Evolutionary conservation across 1,284 basidiomycete genomes (phyloP).

Genomic region (Gymnopus androsaceus): DNA sequence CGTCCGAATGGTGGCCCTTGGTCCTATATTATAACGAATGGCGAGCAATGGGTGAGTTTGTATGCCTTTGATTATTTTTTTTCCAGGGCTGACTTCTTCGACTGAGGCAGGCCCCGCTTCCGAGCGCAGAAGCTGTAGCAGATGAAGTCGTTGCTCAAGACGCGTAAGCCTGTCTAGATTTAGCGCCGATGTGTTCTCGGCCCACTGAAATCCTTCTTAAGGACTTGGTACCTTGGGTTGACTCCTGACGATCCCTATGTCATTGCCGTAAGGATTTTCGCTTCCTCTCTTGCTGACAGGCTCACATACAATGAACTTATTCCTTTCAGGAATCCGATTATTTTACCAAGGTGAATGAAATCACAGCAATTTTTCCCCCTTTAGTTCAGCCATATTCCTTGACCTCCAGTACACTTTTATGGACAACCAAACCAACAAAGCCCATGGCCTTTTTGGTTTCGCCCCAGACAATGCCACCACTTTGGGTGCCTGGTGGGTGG

Average conservation of each 20-base stretch:
- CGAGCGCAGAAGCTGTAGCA: slow-evolving; percentile 22
- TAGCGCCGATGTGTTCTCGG: neutral
- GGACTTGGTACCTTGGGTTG: slow-evolving; percentile 21
- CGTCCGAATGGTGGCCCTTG: slow-evolving; percentile 27
- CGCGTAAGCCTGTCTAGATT: slow-evolving; percentile 20
- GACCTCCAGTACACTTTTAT: slow-evolving; percentile 27
- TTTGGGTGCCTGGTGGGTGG: slow-evolving; percentile 30
- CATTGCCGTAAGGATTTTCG: neutral
- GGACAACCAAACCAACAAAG: slow-evolving; percentile 30
- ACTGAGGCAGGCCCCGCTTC: slow-evolving; percentile 22
- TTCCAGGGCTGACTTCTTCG: neutral
- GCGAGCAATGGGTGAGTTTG: slow-evolving; percentile 24
- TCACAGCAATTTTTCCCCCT: neutral
- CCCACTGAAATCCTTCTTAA: neutral
- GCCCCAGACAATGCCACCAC: slow-evolving; percentile 5
- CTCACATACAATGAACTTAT: neutral
- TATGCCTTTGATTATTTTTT: neutral
- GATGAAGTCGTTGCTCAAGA: slow-evolving; percentile 28
- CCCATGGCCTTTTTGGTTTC: slow-evolving; percentile 17
- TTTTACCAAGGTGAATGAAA: slow-evolving; percentile 21
- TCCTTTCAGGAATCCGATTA: slow-evolving; percentile 28
- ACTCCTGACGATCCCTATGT: slow-evolving; percentile 20
- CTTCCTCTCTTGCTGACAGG: neutral
- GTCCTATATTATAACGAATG: slow-evolving; percentile 28
- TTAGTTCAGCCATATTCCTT: neutral